Conservation (phyloP, 2,329 filamentous ascomycete species). For the Bipolaris bicolor region DNA sequence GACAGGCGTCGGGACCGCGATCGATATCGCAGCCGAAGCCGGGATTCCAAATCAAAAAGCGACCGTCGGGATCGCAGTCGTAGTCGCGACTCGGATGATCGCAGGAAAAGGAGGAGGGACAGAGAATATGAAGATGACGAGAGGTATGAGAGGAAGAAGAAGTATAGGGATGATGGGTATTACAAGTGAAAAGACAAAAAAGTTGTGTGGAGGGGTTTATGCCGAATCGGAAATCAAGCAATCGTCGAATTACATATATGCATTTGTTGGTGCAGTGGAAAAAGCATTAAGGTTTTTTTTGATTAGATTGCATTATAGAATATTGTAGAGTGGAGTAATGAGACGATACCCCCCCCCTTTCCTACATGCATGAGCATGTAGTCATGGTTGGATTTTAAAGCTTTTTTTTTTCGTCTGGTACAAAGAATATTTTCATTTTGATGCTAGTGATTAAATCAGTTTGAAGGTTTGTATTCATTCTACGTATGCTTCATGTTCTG, state of each 20-base stretch:
- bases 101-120: conserved; percentile 34
- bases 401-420: background rate
- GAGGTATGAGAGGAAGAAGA: conserved; percentile 27
- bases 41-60: conserved; percentile 28
- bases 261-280: background rate
- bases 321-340: background rate
- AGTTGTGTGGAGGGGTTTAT: background rate
- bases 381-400: background rate
- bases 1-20: conserved; percentile 30
- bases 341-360: background rate
- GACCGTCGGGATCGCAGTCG: conserved; percentile 26
- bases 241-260: background rate
- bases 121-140: conserved; percentile 32
- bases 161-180: conserved; percentile 20
- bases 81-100: conserved; percentile 30
- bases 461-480: background rate
- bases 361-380: background rate
- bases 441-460: background rate
- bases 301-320: background rate
- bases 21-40: conserved; percentile 34
- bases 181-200: conserved; percentile 8
- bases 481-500: background rate
- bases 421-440: background rate
- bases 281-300: background rate
- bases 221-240: too few relatives aligned